Conservation (phyloP, 2,329 filamentous ascomycete genomes). For the Laburnicola sp. region DNA sequence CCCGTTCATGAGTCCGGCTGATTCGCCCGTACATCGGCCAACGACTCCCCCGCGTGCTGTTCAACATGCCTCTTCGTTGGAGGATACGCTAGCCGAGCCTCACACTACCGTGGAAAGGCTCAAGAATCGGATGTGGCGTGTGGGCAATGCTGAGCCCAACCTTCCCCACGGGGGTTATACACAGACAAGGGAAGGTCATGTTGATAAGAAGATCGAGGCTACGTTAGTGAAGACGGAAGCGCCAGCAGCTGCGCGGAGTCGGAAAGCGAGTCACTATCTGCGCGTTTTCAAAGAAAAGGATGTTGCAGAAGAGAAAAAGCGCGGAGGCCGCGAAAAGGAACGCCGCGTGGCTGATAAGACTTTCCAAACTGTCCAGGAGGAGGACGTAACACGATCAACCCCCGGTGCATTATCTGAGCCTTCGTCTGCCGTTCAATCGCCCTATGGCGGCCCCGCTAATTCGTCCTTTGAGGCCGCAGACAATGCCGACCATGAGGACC, state of each 20-base stretch:
- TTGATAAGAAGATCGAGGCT: constrained; percentile 67
- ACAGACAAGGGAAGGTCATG: constrained; percentile 50
- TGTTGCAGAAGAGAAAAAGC: constrained; percentile 55
- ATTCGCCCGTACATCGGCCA: constrained; percentile 40
- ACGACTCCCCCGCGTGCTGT: constrained; percentile 32
- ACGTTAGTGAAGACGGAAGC: constrained; percentile 62
- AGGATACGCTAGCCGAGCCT: constrained; percentile 35
- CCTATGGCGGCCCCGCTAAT: constrained; percentile 20
- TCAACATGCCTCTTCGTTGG: constrained; percentile 24
- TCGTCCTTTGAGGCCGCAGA: constrained; percentile 35
- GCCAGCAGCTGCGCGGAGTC: constrained; percentile 59
- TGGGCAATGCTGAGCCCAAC: constrained; percentile 52
- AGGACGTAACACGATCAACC: constrained; percentile 21
- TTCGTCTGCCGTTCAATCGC: constrained; percentile 34
- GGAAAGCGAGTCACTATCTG: constrained; percentile 68
- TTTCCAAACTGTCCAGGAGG: constrained; percentile 28
- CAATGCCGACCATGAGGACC: constrained; percentile 15
- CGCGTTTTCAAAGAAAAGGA: constrained; percentile 67
- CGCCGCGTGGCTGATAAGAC: constrained; percentile 39
- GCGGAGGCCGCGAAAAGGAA: constrained; percentile 50
- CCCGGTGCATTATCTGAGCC: constrained; percentile 21
- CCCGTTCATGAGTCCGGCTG: constrained; percentile 44
- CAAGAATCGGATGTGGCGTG: constrained; percentile 54
- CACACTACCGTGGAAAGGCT: constrained; percentile 44
- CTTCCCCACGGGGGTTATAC: constrained; percentile 45